Conservation (phyloP, 106 monocot genomes). For the Amphibolis antarctica region DNA sequence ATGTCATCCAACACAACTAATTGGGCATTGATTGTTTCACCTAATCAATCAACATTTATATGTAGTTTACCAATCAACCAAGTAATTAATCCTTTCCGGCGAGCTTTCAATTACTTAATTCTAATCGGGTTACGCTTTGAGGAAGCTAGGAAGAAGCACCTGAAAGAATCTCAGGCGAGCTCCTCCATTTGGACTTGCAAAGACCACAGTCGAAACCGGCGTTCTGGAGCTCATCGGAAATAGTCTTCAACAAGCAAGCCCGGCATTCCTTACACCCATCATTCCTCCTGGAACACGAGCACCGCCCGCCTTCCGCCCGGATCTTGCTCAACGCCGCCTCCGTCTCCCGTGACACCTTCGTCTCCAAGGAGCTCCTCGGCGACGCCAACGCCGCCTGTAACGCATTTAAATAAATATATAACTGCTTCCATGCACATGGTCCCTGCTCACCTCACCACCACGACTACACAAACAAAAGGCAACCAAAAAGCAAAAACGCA, state of each 20-base stretch:
- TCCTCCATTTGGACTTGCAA: slow-evolving; percentile 68
- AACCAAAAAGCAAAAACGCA: not conserved
- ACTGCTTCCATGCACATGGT: too few species aligned
- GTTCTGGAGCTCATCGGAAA: slow-evolving; percentile 26
- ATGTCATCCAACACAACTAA: too few species aligned
- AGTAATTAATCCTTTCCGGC: too few species aligned
- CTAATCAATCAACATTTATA: too few species aligned
- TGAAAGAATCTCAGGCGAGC: slow-evolving; percentile 50
- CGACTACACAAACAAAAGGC: not conserved
- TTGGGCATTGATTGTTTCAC: too few species aligned
- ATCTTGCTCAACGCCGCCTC: slow-evolving; percentile 28
- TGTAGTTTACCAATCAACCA: too few species aligned
- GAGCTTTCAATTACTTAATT: too few species aligned
- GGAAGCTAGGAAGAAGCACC: slow-evolving; percentile 17
- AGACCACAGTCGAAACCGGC: slow-evolving; percentile 58
- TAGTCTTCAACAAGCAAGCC: slow-evolving; percentile 18
- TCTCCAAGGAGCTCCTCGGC: slow-evolving; percentile 39
- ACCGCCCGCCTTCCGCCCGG: slow-evolving; percentile 7
- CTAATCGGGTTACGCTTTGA: too few species aligned
- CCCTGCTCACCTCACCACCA: too few species aligned
- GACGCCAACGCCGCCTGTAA: slow-evolving; percentile 31
- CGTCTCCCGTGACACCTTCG: slow-evolving; percentile 22
- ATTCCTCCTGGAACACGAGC: slow-evolving; percentile 21
- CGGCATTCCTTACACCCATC: slow-evolving; percentile 21
- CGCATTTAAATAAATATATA: not conserved